phyloP scores from a whole-genome alignment of 306 rosid genomes.

The Fragaria nilgerrensis region DNA sequence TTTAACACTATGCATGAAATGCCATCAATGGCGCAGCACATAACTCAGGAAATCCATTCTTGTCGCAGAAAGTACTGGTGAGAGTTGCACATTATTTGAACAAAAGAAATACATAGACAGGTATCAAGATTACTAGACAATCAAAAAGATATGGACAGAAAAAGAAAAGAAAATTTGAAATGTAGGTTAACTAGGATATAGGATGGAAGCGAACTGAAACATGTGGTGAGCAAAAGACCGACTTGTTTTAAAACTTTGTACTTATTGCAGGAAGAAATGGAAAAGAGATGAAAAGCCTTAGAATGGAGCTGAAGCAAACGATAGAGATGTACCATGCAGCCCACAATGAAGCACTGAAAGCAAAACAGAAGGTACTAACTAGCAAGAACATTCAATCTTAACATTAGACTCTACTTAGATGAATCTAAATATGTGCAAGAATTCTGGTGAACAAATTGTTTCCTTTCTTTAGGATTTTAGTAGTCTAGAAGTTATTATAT shows the following conservation, averaged over 20 bases:
- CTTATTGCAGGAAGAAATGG: constrained; percentile 28
- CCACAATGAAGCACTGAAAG: constrained; percentile 23
- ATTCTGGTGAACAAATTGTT: neutral
- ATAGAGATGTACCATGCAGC: constrained; percentile 29
- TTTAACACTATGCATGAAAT: constrained; percentile 6
- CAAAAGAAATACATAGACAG: neutral
- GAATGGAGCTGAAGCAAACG: constrained; percentile 28
- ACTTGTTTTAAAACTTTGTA: neutral
- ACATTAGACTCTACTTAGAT: neutral
- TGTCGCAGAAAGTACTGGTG: constrained; percentile 20
- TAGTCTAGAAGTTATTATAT: neutral
- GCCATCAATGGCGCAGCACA: neutral
- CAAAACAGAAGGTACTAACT: constrained; percentile 26
- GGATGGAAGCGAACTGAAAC: neutral
- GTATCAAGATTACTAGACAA: neutral
- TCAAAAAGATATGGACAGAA: neutral
- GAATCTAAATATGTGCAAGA: neutral
- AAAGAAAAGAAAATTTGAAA: neutral
- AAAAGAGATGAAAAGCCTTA: constrained; percentile 29
- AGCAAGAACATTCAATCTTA: neutral
- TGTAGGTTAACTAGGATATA: neutral
- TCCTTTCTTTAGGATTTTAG: neutral
- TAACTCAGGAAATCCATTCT: constrained; percentile 4
- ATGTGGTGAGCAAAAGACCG: neutral
- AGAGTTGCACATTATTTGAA: neutral